Conservation (phyloP, 345 rosid genomes). For the Cardiospermum halicacabum region DNA sequence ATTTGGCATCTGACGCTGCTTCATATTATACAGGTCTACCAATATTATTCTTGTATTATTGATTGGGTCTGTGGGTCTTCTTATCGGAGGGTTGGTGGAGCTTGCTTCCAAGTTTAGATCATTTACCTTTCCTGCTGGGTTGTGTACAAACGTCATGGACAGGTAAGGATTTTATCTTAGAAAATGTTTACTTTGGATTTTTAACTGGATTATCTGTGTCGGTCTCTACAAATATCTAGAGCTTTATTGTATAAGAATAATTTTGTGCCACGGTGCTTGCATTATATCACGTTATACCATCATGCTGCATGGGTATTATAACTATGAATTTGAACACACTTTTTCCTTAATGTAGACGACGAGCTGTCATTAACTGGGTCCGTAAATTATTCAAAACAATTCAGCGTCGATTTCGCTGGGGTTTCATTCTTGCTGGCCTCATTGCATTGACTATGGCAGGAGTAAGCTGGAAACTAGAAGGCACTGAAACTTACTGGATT, state of each 20-base stretch:
- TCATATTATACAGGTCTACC: conserved; percentile 49
- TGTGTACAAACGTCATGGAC: conserved; percentile 38
- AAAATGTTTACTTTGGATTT: neutral
- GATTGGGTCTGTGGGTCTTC: conserved; percentile 73
- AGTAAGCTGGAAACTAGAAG: conserved; percentile 73
- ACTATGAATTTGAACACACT: neutral
- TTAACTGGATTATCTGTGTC: neutral
- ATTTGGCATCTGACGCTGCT: conserved; percentile 7
- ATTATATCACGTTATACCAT: neutral
- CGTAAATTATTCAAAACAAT: conserved; percentile 50
- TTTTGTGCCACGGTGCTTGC: neutral
- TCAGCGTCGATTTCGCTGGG: conserved; percentile 64
- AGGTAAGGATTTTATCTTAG: conserved; percentile 35
- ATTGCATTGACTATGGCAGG: conserved; percentile 64
- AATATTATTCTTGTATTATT: conserved; percentile 80
- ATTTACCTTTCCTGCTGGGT: conserved; percentile 38
- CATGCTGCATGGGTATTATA: neutral
- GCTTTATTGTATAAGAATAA: neutral
- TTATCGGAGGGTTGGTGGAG: conserved; percentile 75
- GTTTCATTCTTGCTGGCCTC: conserved; percentile 57
- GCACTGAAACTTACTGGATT: conserved; percentile 89
- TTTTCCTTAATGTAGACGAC: conserved; percentile 37
- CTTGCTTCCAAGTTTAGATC: conserved; percentile 55
- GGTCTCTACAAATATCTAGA: neutral
- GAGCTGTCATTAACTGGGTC: conserved; percentile 40